Conservation (phyloP, 805 yeast species). For the Alloascoidea africana region DNA sequence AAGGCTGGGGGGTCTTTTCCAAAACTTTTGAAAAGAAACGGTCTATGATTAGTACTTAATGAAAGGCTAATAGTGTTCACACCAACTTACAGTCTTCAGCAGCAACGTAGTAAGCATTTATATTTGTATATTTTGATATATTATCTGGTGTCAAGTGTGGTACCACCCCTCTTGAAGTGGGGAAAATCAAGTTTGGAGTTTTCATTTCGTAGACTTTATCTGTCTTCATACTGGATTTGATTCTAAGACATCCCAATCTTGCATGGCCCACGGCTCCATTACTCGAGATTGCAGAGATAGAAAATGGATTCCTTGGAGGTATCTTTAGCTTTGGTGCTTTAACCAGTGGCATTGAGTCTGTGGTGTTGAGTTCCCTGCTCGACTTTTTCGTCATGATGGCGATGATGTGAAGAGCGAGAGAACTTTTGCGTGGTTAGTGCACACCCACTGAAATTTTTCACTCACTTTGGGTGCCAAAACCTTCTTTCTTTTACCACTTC, state of each 20-base stretch:
- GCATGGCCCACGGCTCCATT: no score
- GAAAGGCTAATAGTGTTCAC: not conserved
- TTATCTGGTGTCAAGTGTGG: constrained; percentile 28
- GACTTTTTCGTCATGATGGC: no score
- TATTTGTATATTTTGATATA: constrained; percentile 9
- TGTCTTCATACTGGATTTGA: not conserved
- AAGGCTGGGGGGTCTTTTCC: constrained; percentile 14
- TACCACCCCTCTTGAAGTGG: constrained; percentile 23
- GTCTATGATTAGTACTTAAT: not conserved
- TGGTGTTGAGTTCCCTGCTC: no score
- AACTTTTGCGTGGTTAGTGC: no score
- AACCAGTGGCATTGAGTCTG: no score
- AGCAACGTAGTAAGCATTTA: constrained; percentile 14
- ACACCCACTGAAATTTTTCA: no score
- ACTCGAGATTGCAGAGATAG: not conserved
- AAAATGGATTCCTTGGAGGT: not conserved
- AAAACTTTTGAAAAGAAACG: constrained; percentile 9
- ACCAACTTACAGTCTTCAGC: constrained; percentile 19
- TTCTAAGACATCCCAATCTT: not conserved
- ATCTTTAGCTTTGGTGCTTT: not conserved
- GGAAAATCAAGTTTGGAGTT: constrained; percentile 18
- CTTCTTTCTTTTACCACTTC: no score
- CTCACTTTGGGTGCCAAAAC: no score
- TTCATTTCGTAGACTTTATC: constrained; percentile 7
- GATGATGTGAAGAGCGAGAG: no score